Evolutionary conservation across 1,284 basidiomycete species (phyloP).

Genomic region (Phylloboletellus chloephorus): DNA sequence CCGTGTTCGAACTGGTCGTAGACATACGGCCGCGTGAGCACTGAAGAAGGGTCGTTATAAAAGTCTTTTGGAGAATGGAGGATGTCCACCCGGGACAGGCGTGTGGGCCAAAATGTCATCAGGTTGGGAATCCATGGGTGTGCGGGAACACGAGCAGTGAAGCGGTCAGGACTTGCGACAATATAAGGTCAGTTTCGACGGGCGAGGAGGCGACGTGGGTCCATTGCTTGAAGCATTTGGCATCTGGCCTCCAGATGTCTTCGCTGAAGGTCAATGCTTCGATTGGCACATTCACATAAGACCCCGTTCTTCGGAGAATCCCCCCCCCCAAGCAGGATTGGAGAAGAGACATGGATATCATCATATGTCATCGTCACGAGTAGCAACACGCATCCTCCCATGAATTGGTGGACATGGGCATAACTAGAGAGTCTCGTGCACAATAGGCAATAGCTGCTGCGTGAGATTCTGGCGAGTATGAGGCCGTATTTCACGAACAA

Average conservation of each 20-base stretch:
- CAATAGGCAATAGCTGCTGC: conserved; percentile 44
- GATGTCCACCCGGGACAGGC: conserved; percentile 47
- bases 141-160: conserved; percentile 30
- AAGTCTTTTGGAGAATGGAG: conserved; percentile 43
- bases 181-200: neutral
- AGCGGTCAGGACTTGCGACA: conserved; percentile 43
- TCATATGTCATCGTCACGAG: conserved; percentile 41
- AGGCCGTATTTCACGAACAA: conserved; percentile 3
- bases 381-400: conserved; percentile 48
- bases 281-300: conserved; percentile 51
- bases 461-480: conserved; percentile 5
- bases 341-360: conserved; percentile 48
- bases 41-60: conserved; percentile 42
- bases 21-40: conserved; percentile 45
- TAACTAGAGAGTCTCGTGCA: conserved; percentile 48
- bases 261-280: conserved; percentile 47
- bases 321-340: conserved; percentile 36
- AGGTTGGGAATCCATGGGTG: conserved; percentile 45
- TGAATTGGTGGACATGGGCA: conserved; percentile 51
- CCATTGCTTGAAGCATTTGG: conserved; percentile 44
- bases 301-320: conserved; percentile 43
- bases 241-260: conserved; percentile 50
- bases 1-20: conserved; percentile 35
- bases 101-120: conserved; percentile 50
- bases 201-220: conserved; percentile 1